Evolutionary conservation across 345 rosid genomes (phyloP), one percentile per base, ranked within the genome.

Genomic region (Camelina sativa): DNA sequence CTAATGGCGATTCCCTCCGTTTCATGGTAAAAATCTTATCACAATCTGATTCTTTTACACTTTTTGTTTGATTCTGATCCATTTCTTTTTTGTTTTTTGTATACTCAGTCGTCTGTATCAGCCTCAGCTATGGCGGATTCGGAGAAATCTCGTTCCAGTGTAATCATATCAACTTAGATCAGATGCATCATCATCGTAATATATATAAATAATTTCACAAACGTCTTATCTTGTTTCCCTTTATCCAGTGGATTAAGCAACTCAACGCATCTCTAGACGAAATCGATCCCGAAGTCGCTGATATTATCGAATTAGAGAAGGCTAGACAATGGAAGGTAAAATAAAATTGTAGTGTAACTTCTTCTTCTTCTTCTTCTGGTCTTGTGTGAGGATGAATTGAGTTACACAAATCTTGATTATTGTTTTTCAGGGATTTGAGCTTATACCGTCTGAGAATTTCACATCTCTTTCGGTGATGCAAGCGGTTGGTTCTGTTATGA

Each of bases 321-420:
- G 96, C 97, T n/a, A 85, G 98, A 86, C 98, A 94, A 73, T 94
- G 98, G 98, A 94, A 94, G 96, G 98, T 89, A 51, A 51, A 4
- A 28, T 4, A 28, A 17, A 17, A 17, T 28, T 28, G 0, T 0
- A 28, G 30, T 28, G 4, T 25, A 25, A 25, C 28, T 25, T 25
- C 28, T 17, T 17, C 17, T 17, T 17, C 17, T 17, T 17, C 17
- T 17, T 17, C 17, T 17, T 25, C 28, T 25, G 3, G 28, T 25
- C 5, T 28, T 28, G 30, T 28, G 30, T 28, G 30, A 28, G 30
- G 30, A 28, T 28, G 30, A 28, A 28, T 4, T 28, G 30, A 28
- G 30, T 28, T 5, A 28, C 30, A 25, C 37, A 55, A 16, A 25
- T 28, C 8, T 38, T 17, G 17, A 17, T 17, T 17, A 17, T 23